Base-by-base conservation (phyloP, 495 filamentous ascomycete genomes). In the Paragyromitra xinjiangensis region DNA sequence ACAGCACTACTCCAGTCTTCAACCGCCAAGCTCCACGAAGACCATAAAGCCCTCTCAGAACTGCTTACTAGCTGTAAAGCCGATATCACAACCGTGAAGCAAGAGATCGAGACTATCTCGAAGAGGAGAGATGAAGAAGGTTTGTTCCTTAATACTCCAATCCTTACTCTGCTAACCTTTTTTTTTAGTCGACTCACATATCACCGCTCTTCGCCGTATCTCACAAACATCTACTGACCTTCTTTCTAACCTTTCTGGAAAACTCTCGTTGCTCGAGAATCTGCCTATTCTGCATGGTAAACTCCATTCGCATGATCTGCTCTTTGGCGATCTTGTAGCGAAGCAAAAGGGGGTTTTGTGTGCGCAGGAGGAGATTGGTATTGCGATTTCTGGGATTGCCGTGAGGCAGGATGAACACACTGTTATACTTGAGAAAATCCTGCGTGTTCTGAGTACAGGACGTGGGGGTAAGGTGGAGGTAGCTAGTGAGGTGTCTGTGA, bases 271-370 rank as follows among this genome's bases (percentile, higher is more conserved):
- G 3, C 67, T 75, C 2, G 66, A 63, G 29, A 64, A 56, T 3
- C 73, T 75, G 3, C 66, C 70, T n/a, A 55, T 37, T 9, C 58
- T 75, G 4, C 73, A 75, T 26, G 48, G 40, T 5, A 75, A 72
- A 37, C 58, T 75, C 37, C 73, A 63, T 26, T 64, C 66, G 7
- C 73, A 75, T 24, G 67, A 72, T 22, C n/a, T 75, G 11, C 14
- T 71, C 1, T 72, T 75, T 37, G 22, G 56, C 12, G 73, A 72
- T 8, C 66, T 75, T 8, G 3, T n/a, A 14, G 14, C 14, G 0
- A 56, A 34, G 14, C 73, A 75, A 37, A 34, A 71, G 22, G 14
- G 26, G 9, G 44, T 75, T 4, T 4, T 62, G 7, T 6, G 42
- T 9, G n/a, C 39, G 0, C 73, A 71, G n/a, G 42, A 71, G 16